Evolutionary conservation across 1,139 yeast species (phyloP).

Genomic region (Blastobotrys malaysiensis): DNA sequence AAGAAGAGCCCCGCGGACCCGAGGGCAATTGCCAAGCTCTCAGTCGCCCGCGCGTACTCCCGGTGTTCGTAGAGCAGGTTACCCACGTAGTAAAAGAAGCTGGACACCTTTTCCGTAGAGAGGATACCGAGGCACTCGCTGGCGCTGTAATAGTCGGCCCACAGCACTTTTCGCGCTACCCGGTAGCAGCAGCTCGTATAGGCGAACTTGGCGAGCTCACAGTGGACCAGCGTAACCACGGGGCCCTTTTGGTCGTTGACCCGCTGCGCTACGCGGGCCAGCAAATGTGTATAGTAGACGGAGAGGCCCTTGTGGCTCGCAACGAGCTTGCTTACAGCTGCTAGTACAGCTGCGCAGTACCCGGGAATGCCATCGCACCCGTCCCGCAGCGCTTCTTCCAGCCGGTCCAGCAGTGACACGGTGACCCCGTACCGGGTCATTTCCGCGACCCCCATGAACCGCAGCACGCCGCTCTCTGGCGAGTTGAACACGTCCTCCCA

Average conservation of each 20-base stretch:
- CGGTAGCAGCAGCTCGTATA: not conserved
- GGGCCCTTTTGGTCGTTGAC: not conserved
- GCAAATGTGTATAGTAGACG: not conserved
- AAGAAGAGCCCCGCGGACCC: not conserved
- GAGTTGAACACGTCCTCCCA: not conserved
- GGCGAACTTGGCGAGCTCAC: not conserved
- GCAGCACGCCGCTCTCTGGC: not conserved
- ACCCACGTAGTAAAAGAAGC: slow-evolving; percentile 26
- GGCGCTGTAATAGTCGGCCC: not conserved
- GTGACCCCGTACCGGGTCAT: not conserved
- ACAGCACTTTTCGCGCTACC: not conserved
- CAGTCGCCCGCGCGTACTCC: slow-evolving; percentile 22
- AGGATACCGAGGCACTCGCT: not conserved
- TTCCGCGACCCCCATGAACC: not conserved
- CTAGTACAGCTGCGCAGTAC: not conserved
- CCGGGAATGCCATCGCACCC: not conserved
- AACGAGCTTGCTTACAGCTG: not conserved
- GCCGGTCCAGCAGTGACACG: not conserved
- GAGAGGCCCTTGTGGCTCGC: not conserved
- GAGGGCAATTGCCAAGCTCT: slow-evolving; percentile 22
- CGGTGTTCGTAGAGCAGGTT: slow-evolving; percentile 17
- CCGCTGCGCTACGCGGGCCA: not conserved
- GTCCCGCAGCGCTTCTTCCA: not conserved
- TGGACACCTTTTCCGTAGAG: slow-evolving; percentile 6
- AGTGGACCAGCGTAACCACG: not conserved